These are phyloP conservation scores for Drechslera avenae DNA, from an alignment of 2,329 filamentous ascomycete genomes.

Conservation along the genomic window DNA sequence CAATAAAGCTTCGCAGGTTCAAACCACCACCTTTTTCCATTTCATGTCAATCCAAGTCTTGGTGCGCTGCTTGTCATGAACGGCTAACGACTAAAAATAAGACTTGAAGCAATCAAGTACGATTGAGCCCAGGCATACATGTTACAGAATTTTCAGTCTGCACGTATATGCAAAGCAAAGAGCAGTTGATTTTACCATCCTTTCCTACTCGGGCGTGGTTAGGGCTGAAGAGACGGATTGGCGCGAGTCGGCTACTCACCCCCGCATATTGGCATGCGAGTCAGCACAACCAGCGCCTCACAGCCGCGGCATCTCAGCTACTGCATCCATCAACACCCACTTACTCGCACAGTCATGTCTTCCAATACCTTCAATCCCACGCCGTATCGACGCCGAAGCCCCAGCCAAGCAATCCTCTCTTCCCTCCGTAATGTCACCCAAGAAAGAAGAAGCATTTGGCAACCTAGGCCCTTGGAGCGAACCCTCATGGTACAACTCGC, in stretches of 20 bases:
- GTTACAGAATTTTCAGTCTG: too few species aligned
- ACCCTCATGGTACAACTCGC: slow-evolving; percentile 54
- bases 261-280: slow-evolving; percentile 9
- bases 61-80: too few species aligned
- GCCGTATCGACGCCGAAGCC: slow-evolving; percentile 20
- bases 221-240: not conserved
- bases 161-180: too few species aligned
- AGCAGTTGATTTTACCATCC: too few species aligned
- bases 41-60: not conserved
- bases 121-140: too few species aligned
- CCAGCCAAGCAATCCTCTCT: slow-evolving; percentile 15
- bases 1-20: slow-evolving; percentile 22
- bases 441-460: slow-evolving; percentile 40
- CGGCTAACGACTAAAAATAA: too few species aligned
- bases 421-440: slow-evolving; percentile 24
- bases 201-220: not conserved
- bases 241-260: slow-evolving; percentile 5
- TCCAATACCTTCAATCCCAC: not conserved
- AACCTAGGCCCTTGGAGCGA: slow-evolving; percentile 53
- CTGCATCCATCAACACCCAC: not conserved
- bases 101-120: not conserved
- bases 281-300: not conserved
- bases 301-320: slow-evolving; percentile 22
- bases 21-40: not conserved
- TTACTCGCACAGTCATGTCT: slow-evolving; percentile 1